phyloP scores from a whole-genome alignment of 495 filamentous ascomycete genomes.

The Penicillium paxilli region DNA sequence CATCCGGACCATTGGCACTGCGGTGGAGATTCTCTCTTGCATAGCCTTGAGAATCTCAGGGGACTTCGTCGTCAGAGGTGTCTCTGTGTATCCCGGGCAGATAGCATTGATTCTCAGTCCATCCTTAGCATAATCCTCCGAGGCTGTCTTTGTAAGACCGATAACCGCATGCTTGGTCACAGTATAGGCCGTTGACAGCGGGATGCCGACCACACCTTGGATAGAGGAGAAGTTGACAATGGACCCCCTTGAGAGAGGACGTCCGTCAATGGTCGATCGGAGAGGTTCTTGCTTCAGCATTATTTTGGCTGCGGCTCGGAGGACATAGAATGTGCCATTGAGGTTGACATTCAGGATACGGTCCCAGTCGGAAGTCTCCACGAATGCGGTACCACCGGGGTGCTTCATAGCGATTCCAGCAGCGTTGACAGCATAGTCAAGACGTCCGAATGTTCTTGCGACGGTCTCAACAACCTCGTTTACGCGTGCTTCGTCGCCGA shows the following conservation, averaged over 20 bases:
- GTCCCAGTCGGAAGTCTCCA: slow-evolving; percentile 34
- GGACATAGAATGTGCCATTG: slow-evolving; percentile 39
- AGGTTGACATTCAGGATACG: slow-evolving; percentile 44
- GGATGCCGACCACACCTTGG: slow-evolving; percentile 30
- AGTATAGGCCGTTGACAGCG: slow-evolving; percentile 33
- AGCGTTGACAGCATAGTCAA: slow-evolving; percentile 46
- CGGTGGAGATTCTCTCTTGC: slow-evolving; percentile 27
- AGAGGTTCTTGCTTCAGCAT: slow-evolving; percentile 46
- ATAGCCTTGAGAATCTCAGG: slow-evolving; percentile 25
- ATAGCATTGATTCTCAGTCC: slow-evolving; percentile 45
- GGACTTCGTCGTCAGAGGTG: slow-evolving; percentile 35
- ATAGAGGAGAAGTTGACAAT: slow-evolving; percentile 49
- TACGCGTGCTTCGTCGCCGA: slow-evolving; percentile 33
- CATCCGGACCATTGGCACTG: slow-evolving; percentile 42
- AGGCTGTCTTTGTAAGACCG: slow-evolving; percentile 35
- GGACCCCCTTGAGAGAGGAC: slow-evolving; percentile 26
- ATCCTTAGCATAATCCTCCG: slow-evolving; percentile 45
- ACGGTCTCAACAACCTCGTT: slow-evolving; percentile 25
- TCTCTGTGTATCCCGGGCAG: slow-evolving; percentile 45
- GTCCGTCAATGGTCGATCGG: slow-evolving; percentile 25
- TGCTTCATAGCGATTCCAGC: slow-evolving; percentile 41
- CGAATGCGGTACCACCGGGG: slow-evolving; percentile 30
- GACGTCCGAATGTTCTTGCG: slow-evolving; percentile 31
- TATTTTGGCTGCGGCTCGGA: slow-evolving; percentile 37
- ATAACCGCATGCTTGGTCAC: slow-evolving; percentile 37